Evolutionary conservation across 192 early-diverging fungal genomes (phyloP).

Genomic region (Rhizophagus clarus): DNA sequence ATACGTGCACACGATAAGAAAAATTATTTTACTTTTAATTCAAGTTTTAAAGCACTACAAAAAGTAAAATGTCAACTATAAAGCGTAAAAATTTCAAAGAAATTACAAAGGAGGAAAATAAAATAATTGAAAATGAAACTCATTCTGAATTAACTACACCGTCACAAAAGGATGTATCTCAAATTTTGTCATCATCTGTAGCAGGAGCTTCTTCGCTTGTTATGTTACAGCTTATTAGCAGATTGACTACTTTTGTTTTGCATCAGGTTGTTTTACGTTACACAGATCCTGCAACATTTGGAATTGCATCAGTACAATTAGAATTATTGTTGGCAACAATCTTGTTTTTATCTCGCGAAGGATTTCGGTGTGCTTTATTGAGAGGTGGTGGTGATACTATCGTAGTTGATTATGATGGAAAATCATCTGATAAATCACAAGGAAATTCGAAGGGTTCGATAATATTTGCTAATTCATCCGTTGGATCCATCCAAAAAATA

Average conservation of each 20-base stretch:
- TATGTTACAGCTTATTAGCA: slow-evolving; percentile 72
- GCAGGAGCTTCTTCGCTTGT: slow-evolving; percentile 75
- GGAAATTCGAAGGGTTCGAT: slow-evolving; percentile 26
- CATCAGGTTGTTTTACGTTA: slow-evolving; percentile 78
- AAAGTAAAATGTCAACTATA: not conserved
- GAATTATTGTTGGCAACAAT: slow-evolving; percentile 90
- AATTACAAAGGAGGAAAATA: not conserved
- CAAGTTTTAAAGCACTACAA: not conserved
- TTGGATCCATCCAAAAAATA: slow-evolving; percentile 51
- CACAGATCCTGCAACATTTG: slow-evolving; percentile 73
- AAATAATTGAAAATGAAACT: not conserved
- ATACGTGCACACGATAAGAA: no score
- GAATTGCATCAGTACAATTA: slow-evolving; percentile 79
- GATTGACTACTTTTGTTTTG: slow-evolving; percentile 78
- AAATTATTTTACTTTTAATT: not conserved
- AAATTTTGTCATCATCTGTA: slow-evolving; percentile 60
- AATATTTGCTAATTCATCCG: slow-evolving; percentile 21
- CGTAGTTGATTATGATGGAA: not conserved
- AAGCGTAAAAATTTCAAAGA: not conserved
- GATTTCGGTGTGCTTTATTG: slow-evolving; percentile 72
- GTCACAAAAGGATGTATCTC: slow-evolving; percentile 33
- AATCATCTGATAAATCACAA: slow-evolving; percentile 29
- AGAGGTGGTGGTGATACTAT: slow-evolving; percentile 45
- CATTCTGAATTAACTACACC: not conserved
- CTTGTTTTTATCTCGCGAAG: slow-evolving; percentile 88